phyloP scores from a whole-genome alignment of 371 early-diverging fungal species.

The Nematocida sp. region DNA sequence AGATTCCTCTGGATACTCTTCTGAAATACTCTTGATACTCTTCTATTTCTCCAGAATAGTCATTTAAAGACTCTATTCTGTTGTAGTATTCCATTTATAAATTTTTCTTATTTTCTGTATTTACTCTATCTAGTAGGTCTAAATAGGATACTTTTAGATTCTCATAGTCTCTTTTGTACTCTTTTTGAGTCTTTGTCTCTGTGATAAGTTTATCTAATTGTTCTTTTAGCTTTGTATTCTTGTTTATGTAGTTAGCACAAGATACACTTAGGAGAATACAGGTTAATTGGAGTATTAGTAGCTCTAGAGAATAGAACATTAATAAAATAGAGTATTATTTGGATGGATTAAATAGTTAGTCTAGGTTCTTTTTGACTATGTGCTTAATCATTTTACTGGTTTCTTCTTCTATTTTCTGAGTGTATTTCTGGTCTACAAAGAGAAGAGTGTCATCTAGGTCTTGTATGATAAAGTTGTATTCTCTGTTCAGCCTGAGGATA shows the following conservation, averaged over 20 bases:
- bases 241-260: background rate
- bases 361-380: conserved; percentile 49
- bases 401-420: conserved; percentile 52
- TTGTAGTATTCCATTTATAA: background rate
- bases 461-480: conserved; percentile 62
- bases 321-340: background rate
- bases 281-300: background rate
- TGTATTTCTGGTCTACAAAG: conserved; percentile 59
- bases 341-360: background rate
- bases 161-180: background rate
- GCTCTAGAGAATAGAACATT: conserved; percentile 3
- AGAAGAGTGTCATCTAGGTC: conserved; percentile 61
- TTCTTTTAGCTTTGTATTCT: background rate
- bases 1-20: background rate
- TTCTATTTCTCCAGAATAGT: background rate
- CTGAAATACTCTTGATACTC: conserved; percentile 51
- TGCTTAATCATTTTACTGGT: conserved; percentile 57
- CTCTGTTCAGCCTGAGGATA: conserved; percentile 56
- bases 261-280: background rate
- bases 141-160: conserved; percentile 6
- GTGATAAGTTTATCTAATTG: background rate
- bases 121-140: conserved; percentile 5
- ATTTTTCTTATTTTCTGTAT: background rate
- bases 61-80: background rate
- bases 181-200: background rate